Evolutionary conservation across 306 rosid genomes (phyloP).

Genomic region (Abrus pulchellus): DNA sequence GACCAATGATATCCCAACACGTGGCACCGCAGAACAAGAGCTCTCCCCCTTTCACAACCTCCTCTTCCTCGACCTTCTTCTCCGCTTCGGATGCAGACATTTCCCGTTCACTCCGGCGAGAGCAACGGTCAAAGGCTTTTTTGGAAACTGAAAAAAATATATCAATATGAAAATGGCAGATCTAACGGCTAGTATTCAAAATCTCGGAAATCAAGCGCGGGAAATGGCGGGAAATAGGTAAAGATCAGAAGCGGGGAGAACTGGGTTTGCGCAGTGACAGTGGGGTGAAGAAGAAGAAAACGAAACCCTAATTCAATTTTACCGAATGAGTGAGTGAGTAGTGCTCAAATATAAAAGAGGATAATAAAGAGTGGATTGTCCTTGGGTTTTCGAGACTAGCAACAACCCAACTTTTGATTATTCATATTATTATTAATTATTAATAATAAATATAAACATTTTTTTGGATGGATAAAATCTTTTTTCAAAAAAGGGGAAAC

Average conservation of each 20-base stretch:
- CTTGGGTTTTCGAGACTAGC: constrained; percentile 62
- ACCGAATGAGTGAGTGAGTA: constrained; percentile 10
- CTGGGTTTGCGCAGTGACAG: constrained; percentile 47
- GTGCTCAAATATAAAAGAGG: neutral
- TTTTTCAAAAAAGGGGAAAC: neutral
- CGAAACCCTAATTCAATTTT: constrained; percentile 85
- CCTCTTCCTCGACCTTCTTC: constrained; percentile 67
- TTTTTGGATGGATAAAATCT: constrained; percentile 9
- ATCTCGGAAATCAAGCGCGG: constrained; percentile 30
- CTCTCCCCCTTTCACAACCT: constrained; percentile 70
- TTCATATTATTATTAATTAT: neutral
- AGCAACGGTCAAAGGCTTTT: constrained; percentile 50
- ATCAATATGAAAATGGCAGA: constrained; percentile 47
- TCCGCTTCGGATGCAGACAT: constrained; percentile 79
- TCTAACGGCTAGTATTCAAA: constrained; percentile 85
- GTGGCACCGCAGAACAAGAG: constrained; percentile 96
- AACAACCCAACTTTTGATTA: constrained; percentile 55
- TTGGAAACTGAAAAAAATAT: neutral
- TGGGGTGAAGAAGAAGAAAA: constrained; percentile 52
- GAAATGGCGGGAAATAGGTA: constrained; percentile 81
- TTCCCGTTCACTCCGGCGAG: constrained; percentile 70
- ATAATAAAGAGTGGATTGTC: constrained; percentile 48
- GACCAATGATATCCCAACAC: constrained; percentile 85
- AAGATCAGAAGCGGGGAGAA: constrained; percentile 60
- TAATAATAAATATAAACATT: constrained; percentile 17